Evolutionary conservation across 139 green algal species (phyloP).

Genomic region (Trebouxia sp.): DNA sequence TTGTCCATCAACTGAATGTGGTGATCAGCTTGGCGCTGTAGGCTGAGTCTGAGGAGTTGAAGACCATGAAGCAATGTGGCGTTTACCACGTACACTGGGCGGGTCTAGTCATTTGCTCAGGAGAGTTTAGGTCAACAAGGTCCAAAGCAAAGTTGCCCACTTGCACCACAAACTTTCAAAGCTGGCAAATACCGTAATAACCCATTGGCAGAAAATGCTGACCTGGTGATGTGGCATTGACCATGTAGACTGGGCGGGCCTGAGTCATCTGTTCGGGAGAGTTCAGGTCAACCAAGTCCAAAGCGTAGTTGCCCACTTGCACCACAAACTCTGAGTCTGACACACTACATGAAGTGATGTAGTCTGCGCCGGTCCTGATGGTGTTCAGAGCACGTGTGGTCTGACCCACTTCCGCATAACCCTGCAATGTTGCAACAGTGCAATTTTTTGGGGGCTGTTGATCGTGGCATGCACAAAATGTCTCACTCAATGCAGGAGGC

Average conservation of each 20-base stretch:
- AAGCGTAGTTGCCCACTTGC: conserved; percentile 25
- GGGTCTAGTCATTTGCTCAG: conserved; percentile 26
- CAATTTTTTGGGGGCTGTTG: neutral
- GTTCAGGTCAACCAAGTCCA: neutral
- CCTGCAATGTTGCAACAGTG: neutral
- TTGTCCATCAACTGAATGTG: no score
- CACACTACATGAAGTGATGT: neutral
- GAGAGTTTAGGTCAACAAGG: neutral
- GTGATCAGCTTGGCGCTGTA: conserved; percentile 51
- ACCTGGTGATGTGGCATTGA: conserved; percentile 18
- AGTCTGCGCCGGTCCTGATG: neutral
- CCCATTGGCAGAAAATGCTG: no score
- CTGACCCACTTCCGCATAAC: neutral
- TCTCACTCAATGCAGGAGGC: no score
- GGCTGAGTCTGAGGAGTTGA: no score
- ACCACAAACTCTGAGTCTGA: neutral
- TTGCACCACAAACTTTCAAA: no score
- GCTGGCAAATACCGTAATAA: no score
- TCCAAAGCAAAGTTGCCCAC: conserved; percentile 2
- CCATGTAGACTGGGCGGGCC: conserved; percentile 9
- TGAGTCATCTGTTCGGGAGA: conserved; percentile 26
- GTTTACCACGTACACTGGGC: conserved; percentile 18
- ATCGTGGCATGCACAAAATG: neutral
- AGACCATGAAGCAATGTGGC: no score
- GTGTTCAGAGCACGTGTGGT: neutral